Evolutionary conservation across 768 basidiomycete species (phyloP), one percentile per base, ranked within the genome.

Genomic region (Lentinus tigrinus): DNA sequence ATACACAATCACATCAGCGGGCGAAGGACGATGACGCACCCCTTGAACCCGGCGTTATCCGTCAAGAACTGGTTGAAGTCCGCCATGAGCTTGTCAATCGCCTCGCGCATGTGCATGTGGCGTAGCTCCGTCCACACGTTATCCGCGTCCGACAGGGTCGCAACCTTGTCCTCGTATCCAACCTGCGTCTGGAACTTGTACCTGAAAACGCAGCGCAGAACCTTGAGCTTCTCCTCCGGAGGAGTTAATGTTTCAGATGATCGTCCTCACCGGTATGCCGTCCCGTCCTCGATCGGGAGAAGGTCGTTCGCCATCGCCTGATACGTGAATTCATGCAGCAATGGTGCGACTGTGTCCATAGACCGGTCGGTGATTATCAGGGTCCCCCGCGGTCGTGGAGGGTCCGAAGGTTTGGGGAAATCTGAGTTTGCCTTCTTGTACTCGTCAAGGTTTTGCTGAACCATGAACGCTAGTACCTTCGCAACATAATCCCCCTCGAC

Each of bases 271-370:
- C 83, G 85, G 73, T 98, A 98, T 73, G 82, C 88, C 9, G 79
- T 80, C 24, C 95, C 96, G 60, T 93, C 85, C 55, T 93, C 83
- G 51, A 99, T 91, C 17, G 88, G 88, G 5, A 99, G 79, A 19
- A 99, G 73, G 72, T 99, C 97, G 65, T 95, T 94, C 48, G 89
- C 90, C 97, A 99, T 99, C 0, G 97, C 96, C 73, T 98, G 97
- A 72, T 98, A 99, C 21, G 96, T 98, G 69, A 99, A 99, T 69
- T 98, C 97, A 70, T 99, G 97, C 36, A 97, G 70, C 59, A 98
- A 83, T 1, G 97, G 97, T 2, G 93, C 89, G 24, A 90, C 69
- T 65, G 87, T 86, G 72, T 99, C 97, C 89, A 99, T 93, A 3
- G 95, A 83, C n/a, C 97, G 87, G 73, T 99, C 97, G 4, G 95